These are phyloP conservation scores for Odonthalia washingtoniensis DNA, from an alignment of 31 red algal species.

Conservation along the genomic window DNA sequence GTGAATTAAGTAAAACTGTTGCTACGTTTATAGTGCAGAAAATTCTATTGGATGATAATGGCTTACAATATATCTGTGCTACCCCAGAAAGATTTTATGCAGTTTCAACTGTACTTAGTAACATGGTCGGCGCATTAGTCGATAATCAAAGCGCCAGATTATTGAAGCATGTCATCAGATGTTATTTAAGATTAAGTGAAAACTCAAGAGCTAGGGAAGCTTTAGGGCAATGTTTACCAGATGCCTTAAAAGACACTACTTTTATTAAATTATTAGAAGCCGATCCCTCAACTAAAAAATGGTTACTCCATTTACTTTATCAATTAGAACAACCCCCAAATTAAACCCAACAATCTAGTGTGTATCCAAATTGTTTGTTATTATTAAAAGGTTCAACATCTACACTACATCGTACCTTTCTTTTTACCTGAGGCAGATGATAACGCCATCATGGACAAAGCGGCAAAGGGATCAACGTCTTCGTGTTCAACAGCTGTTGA, in stretches of 20 bases:
- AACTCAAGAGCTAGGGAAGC: conserved; percentile 96
- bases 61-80: conserved; percentile 94
- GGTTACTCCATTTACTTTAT: conserved; percentile 89
- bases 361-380: too few species aligned
- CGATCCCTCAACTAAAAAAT: conserved; percentile 91
- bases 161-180: conserved; percentile 97
- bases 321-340: conserved; percentile 63
- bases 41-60: conserved; percentile 95
- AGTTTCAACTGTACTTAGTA: conserved; percentile 91
- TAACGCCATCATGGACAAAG: conserved; percentile 73
- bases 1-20: conserved; percentile 97
- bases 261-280: conserved; percentile 89
- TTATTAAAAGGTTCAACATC: too few species aligned
- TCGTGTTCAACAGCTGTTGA: conserved; percentile 31
- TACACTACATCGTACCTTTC: not conserved
- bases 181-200: conserved; percentile 94
- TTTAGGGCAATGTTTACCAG: conserved; percentile 88
- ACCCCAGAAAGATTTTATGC: conserved; percentile 99
- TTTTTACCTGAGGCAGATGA: conserved; percentile 20
- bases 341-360: too few species aligned
- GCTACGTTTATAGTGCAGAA: conserved; percentile 99
- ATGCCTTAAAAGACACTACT: conserved; percentile 82
- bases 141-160: conserved; percentile 89
- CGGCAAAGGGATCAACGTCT: conserved; percentile 77
- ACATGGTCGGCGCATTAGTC: conserved; percentile 90